Evolutionary conservation across 495 filamentous ascomycete species (phyloP), one percentile per base, ranked within the genome.

Genomic region (Copromyces sp.): DNA sequence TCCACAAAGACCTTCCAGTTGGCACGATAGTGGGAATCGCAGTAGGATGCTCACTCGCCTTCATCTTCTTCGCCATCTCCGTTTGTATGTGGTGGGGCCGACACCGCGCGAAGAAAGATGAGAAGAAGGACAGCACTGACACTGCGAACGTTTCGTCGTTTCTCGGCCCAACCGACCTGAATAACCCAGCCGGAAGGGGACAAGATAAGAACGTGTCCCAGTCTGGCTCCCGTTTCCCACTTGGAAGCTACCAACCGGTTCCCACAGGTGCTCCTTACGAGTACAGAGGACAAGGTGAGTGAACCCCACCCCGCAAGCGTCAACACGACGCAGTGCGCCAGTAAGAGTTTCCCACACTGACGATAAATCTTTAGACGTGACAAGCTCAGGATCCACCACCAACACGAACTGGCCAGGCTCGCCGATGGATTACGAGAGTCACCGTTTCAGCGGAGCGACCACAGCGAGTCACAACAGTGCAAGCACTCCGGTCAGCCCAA

Each of bases 1-100:
- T 65, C 53, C 53, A 35, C 14, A 65, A 65, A 3, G 53, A 29
- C 37, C 41, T 77, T 9, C 69, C 78, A 3, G 24, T 75, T 9
- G 73, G 72, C 12, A 68, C 70, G 17, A 70, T 80, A 4, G 74
- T 75, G 3, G 77, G 75, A 1, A 75, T 80, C 45, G 72, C 75
- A 8, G 69, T 77, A 0, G 74, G 70, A 12, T 75, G 74, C 47
- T 65, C 32, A 35, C 44, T 78, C 9, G 42, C 72, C 14, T 70
- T 39, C 61, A 53, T 76, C 14, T 68, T 77, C 32, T 71, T 45
- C 11, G 68, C 71, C 3, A 70, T 77, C 32, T 44, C 39, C 1
- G 39, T 70, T 4, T 76, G 42, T 20, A 71, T 74, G 73, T 74
- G 71, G 72, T 77, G 73, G 73, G 39, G 71, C 40, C 69, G 73